Conservation (phyloP, 2,329 filamentous ascomycete genomes). For the Clonostachys rhizophaga region DNA sequence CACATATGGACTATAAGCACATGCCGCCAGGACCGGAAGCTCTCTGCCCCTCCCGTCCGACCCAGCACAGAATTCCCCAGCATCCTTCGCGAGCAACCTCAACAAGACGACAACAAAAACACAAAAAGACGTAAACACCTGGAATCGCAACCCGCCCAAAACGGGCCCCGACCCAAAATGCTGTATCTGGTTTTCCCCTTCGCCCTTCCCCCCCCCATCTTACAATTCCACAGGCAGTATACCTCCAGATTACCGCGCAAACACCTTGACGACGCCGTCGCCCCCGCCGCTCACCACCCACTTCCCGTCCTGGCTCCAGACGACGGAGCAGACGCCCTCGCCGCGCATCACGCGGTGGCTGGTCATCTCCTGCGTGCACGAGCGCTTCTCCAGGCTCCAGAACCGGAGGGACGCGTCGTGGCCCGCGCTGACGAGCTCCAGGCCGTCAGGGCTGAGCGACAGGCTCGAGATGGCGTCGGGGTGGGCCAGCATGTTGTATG, state of each 20-base stretch:
- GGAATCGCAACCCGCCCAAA: no score
- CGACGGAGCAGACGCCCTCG: slow-evolving; percentile 89
- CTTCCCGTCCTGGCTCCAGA: slow-evolving; percentile 92
- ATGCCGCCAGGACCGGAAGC: no score
- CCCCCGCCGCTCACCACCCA: slow-evolving; percentile 94
- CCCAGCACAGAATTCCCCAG: no score
- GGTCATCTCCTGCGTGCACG: slow-evolving; percentile 92
- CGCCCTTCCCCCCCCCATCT: not conserved
- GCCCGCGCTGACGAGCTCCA: slow-evolving; percentile 90
- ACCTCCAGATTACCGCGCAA: slow-evolving; percentile 41
- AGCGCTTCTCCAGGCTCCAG: slow-evolving; percentile 94
- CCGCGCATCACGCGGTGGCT: slow-evolving; percentile 91
- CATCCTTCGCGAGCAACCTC: no score
- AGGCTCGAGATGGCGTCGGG: slow-evolving; percentile 89
- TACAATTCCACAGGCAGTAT: not conserved
- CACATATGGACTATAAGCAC: no score
- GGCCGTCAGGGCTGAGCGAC: slow-evolving; percentile 86
- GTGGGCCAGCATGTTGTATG: slow-evolving; percentile 97
- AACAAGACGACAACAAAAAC: no score
- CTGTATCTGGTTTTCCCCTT: not conserved
- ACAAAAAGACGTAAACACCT: no score
- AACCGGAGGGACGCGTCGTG: slow-evolving; percentile 95
- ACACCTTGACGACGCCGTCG: slow-evolving; percentile 95
- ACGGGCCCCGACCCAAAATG: no score
- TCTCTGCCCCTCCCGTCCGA: no score